Conservation (phyloP, 768 basidiomycete species). For the Tubosaeta sp. region DNA sequence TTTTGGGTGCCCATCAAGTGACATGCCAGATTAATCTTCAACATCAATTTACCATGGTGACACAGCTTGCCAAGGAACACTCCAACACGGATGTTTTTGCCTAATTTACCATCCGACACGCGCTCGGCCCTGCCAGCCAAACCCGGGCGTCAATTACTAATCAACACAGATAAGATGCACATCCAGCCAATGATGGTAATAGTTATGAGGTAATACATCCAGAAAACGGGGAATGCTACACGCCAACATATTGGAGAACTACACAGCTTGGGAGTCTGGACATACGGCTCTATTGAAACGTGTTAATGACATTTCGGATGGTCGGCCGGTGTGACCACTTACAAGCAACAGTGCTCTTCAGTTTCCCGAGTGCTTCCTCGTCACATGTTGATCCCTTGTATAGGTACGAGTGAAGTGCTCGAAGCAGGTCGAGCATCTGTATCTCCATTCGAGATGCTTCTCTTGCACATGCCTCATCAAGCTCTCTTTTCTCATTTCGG, state of each 20-base stretch:
- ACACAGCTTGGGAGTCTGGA: neutral
- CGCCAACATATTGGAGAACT: neutral
- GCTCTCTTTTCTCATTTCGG: constrained; percentile 27
- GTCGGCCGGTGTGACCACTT: neutral
- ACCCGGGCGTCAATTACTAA: neutral
- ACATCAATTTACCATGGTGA: neutral
- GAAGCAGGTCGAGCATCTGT: constrained; percentile 14
- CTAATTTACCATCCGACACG: constrained; percentile 3
- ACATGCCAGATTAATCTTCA: neutral
- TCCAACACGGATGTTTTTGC: neutral
- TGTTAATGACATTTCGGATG: neutral
- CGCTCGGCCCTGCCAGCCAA: neutral
- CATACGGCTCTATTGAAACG: neutral
- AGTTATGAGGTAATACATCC: constrained; percentile 2
- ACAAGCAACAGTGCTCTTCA: neutral
- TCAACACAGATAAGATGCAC: constrained; percentile 8
- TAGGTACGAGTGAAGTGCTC: constrained; percentile 26
- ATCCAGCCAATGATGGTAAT: constrained; percentile 3
- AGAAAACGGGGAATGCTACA: neutral
- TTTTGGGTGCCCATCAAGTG: neutral
- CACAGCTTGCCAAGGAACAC: constrained; percentile 23
- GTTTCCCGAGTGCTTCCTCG: constrained; percentile 6
- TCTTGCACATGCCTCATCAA: constrained; percentile 25
- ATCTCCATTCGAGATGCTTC: constrained; percentile 17
- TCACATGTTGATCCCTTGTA: constrained; percentile 14